These are phyloP conservation scores for Blastobotrys arbuscula DNA, from an alignment of 1,139 yeast genomes.

Conservation along the genomic window DNA sequence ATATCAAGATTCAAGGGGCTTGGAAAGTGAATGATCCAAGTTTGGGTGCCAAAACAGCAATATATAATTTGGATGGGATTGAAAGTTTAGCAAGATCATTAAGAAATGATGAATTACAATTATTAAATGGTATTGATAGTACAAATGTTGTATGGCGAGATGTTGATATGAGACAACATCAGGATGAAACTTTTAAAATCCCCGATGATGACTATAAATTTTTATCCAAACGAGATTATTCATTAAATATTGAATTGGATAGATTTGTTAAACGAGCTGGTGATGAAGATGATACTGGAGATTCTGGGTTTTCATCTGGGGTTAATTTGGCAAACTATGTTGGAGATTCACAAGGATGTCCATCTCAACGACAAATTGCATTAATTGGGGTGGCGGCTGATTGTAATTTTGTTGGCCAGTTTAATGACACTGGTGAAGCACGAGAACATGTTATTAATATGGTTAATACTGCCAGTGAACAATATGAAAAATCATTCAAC, in stretches of 20 bases:
- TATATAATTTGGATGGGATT: slow-evolving; percentile 27
- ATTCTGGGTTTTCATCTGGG: slow-evolving; percentile 31
- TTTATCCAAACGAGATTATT: slow-evolving; percentile 3
- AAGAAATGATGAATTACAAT: slow-evolving; percentile 20
- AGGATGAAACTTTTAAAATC: slow-evolving; percentile 2
- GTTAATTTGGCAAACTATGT: slow-evolving; percentile 28
- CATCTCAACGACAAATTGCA: slow-evolving; percentile 32
- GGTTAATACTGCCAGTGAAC: slow-evolving; percentile 35
- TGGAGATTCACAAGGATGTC: slow-evolving; percentile 36
- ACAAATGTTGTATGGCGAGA: slow-evolving; percentile 33
- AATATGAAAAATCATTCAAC: slow-evolving; percentile 36
- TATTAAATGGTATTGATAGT: slow-evolving; percentile 15
- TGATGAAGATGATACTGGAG: slow-evolving; percentile 25
- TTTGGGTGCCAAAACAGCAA: slow-evolving; percentile 31
- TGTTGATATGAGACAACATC: slow-evolving; percentile 24
- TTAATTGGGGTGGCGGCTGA: slow-evolving; percentile 38
- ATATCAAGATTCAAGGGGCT: slow-evolving; percentile 25
- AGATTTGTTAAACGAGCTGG: slow-evolving; percentile 9
- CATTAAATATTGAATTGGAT: neutral
- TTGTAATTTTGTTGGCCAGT: slow-evolving; percentile 33
- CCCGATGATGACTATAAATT: slow-evolving; percentile 13
- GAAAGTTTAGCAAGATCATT: slow-evolving; percentile 18
- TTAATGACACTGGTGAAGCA: slow-evolving; percentile 30
- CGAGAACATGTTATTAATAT: slow-evolving; percentile 32
- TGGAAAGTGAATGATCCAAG: slow-evolving; percentile 35